Evolutionary conservation across 140 eudicot genomes (phyloP), one percentile per base, ranked within the genome.

Genomic region (Flaveria floridana): DNA sequence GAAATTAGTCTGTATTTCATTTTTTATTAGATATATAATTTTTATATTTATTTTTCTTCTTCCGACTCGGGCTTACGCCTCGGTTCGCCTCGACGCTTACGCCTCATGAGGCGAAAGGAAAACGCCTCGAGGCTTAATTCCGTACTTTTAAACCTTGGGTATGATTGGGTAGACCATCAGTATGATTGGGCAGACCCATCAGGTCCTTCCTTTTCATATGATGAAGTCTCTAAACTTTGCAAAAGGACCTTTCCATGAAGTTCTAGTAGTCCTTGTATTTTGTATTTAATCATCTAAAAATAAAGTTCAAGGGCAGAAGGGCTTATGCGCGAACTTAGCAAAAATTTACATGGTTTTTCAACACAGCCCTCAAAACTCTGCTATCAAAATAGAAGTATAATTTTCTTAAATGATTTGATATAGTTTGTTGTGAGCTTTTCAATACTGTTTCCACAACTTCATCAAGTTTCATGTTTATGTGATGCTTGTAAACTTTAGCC

Each of bases 81-180:
- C 68, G 68, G 7, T 16, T 7, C 66, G 66, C 76, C 76, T 72
- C 67, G 67, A 72, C 68, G 76, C 76, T 55, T 72, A 56, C 76
- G 76, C 76, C 68, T 72, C 76, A 8, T 34, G 76, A 55, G 55
- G 76, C 39, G 1, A 4, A 34, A 1, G 39, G 7, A 34, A 34
- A 34, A 34, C 39, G 7, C 39, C 39, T 34, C 39, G 39, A 34
- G 39, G 39, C 39, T 34, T 1, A 0, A 34, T 34, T 34, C 39
- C 39, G 39, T 34, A 3, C 39, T 34, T 34, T 34, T 34, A 34
- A 34, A 34, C 39, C 39, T 34, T 34, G 39, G 23, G 23, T 21
- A 21, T 21, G 23, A 21, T 21, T 26, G 41, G 44, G 39, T 26
- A 26, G 30, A 26, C 4, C 30, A 26, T 26, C 30, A 26, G n/a